These are phyloP conservation scores for Yamadazyma sp. DNA, from an alignment of 805 yeast species.

Conservation along the genomic window DNA sequence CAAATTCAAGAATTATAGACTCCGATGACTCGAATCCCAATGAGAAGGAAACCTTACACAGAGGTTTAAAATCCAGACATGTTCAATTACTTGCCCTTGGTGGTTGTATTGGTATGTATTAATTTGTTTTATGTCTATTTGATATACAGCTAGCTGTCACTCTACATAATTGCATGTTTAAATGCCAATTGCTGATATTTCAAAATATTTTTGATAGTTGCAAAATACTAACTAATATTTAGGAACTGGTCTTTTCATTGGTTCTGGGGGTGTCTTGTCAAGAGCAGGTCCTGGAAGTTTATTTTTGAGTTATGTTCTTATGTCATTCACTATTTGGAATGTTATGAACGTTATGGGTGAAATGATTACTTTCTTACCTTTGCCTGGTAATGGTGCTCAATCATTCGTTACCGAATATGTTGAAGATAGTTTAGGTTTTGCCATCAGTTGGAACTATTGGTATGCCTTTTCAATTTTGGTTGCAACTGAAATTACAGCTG, in stretches of 20 bases:
- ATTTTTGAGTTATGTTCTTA: slow-evolving; percentile 34
- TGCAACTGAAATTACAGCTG: slow-evolving; percentile 36
- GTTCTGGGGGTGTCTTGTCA: slow-evolving; percentile 56
- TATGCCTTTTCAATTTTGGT: slow-evolving; percentile 31
- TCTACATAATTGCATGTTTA: no score
- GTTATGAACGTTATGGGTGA: slow-evolving; percentile 32
- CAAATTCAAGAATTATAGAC: slow-evolving; percentile 24
- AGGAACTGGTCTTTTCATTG: slow-evolving; percentile 73
- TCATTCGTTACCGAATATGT: slow-evolving; percentile 27
- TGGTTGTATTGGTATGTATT: slow-evolving; percentile 36
- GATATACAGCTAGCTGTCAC: no score
- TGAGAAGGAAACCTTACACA: slow-evolving; percentile 27
- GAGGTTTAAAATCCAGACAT: slow-evolving; percentile 46
- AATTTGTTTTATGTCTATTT: no score
- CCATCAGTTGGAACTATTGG: slow-evolving; percentile 34
- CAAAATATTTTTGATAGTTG: no score
- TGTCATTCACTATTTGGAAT: slow-evolving; percentile 24
- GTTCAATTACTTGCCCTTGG: slow-evolving; percentile 78
- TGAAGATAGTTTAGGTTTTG: slow-evolving; percentile 30
- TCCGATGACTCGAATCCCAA: slow-evolving; percentile 18
- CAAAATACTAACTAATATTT: no score
- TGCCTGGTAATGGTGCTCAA: slow-evolving; percentile 33
- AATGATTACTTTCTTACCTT: slow-evolving; percentile 32
- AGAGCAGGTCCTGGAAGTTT: slow-evolving; percentile 67
- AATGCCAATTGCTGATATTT: no score